These are phyloP conservation scores for Antarctomyces pellizariae DNA, from an alignment of 495 filamentous ascomycete genomes.

Conservation along the genomic window DNA sequence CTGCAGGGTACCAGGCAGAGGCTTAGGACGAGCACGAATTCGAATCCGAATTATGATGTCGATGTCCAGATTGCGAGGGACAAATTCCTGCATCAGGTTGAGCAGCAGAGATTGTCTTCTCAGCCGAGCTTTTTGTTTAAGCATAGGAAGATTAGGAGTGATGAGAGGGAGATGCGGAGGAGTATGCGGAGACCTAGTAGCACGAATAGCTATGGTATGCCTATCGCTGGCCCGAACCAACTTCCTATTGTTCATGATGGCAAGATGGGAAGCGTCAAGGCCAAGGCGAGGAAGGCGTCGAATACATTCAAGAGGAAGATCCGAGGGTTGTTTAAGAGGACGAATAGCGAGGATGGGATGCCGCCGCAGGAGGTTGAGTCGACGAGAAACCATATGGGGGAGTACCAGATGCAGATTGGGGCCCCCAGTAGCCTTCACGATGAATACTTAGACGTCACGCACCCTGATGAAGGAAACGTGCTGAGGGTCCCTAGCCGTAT, in stretches of 20 bases:
- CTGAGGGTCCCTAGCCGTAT: slow-evolving; percentile 19
- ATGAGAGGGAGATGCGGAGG: slow-evolving; percentile 33
- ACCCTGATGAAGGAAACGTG: slow-evolving; percentile 15
- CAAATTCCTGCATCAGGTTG: slow-evolving; percentile 20
- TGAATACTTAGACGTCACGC: slow-evolving; percentile 9
- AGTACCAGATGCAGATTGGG: slow-evolving; percentile 13
- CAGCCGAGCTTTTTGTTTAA: slow-evolving; percentile 26
- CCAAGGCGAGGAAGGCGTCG: slow-evolving; percentile 34
- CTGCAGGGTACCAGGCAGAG: slow-evolving; percentile 19
- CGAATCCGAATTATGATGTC: no score
- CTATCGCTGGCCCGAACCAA: slow-evolving; percentile 10
- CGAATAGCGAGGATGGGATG: slow-evolving; percentile 16
- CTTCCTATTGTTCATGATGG: neutral
- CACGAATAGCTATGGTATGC: slow-evolving; percentile 15
- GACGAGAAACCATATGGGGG: slow-evolving; percentile 20
- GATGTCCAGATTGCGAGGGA: slow-evolving; percentile 24
- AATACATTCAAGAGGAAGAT: slow-evolving; percentile 35
- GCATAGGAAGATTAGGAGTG: slow-evolving; percentile 17
- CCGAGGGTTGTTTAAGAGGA: slow-evolving; percentile 31
- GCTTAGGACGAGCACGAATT: no score
- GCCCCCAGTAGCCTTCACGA: slow-evolving; percentile 8
- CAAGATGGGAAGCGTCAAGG: slow-evolving; percentile 20
- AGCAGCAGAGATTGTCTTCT: slow-evolving; percentile 14
- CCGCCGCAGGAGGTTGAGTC: slow-evolving; percentile 28
- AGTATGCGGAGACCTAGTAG: slow-evolving; percentile 29